Evolutionary conservation across 805 yeast genomes (phyloP), one percentile per base, ranked within the genome.

Genomic region (Candida awuae): DNA sequence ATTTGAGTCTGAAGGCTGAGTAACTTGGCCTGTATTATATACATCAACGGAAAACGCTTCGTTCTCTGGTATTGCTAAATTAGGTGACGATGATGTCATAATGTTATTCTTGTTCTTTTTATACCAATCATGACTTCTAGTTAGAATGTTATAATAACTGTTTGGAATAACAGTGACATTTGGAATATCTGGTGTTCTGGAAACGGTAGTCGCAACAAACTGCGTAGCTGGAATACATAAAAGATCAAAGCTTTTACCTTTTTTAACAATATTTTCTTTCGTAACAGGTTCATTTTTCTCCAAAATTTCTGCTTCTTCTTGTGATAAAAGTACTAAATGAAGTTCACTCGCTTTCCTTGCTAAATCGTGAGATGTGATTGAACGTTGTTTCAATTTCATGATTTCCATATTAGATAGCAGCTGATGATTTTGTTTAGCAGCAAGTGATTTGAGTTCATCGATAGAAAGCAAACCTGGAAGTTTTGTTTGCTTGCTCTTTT

Each of bases 131-230:
- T 62, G 67, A 38, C 65, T 67, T 39, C 71, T 67, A 21, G 72
- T 54, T 44, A 82, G 58, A 52, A 73, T 74, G 46, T 72, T 71
- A 58, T 78, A 82, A 53, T 80, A 80, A 2, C 77, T 67, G 6
- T 70, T 63, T 6, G 90, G 87, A 25, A 82, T 53, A 8, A 79
- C 77, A 42, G 77, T 79, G 25, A 80, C 77, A 44, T 73, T 71
- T 4, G 63, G 58, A 10, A 67, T 56, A 47, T 79, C 84, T 4
- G 83, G 75, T 4, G 58, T 59, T 46, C 71, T 66, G 8, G 73
- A 70, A 27, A 70, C 70, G 2, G 82, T 75, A 1, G 87, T 79
- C 1, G 84, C 77, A 44, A 81, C 63, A 48, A 72, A 80, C 2
- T 77, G 65, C n/a, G 67, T 55, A 36, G 66, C 67, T 1, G 90